Evolutionary conservation across 805 yeast species (phyloP).

Genomic region (Saccharomycopsis synnaedendra): DNA sequence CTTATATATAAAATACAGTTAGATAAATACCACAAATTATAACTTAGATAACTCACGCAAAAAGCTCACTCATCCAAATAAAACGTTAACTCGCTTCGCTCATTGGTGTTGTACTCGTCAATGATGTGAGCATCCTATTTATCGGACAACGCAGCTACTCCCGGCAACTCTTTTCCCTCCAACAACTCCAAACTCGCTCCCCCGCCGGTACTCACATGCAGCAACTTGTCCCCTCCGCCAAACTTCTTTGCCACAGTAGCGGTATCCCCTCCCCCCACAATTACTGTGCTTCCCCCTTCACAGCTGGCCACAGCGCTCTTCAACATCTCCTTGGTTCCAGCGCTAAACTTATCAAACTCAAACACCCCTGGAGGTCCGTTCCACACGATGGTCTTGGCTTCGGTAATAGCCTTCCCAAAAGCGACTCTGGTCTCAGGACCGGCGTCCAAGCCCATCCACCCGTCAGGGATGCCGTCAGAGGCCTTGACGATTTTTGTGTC

Average conservation of each 20-base stretch:
- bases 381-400: slow-evolving; percentile 98
- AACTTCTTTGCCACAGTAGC: slow-evolving; percentile 98
- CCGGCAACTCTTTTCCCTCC: slow-evolving; percentile 98
- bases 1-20: too few species aligned
- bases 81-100: too few species aligned
- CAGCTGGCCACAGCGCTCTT: slow-evolving; percentile 83
- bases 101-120: background rate
- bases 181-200: slow-evolving; percentile 98
- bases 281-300: slow-evolving; percentile 83
- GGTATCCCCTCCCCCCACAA: slow-evolving; percentile 98
- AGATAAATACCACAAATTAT: too few species aligned
- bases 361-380: slow-evolving; percentile 99
- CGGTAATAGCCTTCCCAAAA: slow-evolving; percentile 71
- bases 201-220: slow-evolving; percentile 99
- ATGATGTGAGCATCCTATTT: slow-evolving; percentile 25
- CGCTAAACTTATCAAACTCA: slow-evolving; percentile 87
- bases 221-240: slow-evolving; percentile 91
- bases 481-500: slow-evolving; percentile 73
- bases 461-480: slow-evolving; percentile 86
- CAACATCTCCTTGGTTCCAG: slow-evolving; percentile 84
- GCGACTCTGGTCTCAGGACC: slow-evolving; percentile 83
- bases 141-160: slow-evolving; percentile 86
- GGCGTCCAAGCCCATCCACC: slow-evolving; percentile 91
- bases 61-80: too few species aligned
- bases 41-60: too few species aligned